phyloP scores from a whole-genome alignment of 1,284 basidiomycete species.

The Cronartium quercuum region DNA sequence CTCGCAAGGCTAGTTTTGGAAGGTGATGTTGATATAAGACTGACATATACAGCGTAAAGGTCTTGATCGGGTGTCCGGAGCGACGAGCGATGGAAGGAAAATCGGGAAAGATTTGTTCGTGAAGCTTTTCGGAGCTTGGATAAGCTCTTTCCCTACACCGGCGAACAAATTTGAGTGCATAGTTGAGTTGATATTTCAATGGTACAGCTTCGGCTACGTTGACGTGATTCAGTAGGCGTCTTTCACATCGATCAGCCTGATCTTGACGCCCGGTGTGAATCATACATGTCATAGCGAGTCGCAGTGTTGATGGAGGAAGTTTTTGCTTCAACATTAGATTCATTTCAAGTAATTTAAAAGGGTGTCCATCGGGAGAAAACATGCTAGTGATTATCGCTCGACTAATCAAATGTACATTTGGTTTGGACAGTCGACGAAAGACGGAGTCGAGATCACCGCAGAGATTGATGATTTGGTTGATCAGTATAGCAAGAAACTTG shows the following conservation, averaged over 20 bases:
- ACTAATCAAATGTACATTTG: conserved; percentile 15
- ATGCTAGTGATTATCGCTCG: conserved; percentile 24
- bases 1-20: conserved; percentile 26
- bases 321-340: conserved; percentile 16
- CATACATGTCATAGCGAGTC: conserved; percentile 23
- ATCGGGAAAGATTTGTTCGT: conserved; percentile 10
- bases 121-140: conserved; percentile 29
- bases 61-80: conserved; percentile 8
- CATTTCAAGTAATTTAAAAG: conserved; percentile 5
- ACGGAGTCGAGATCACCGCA: conserved; percentile 19
- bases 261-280: conserved; percentile 23
- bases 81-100: conserved; percentile 1
- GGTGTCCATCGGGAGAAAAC: conserved; percentile 23
- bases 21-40: conserved; percentile 22
- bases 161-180: conserved; percentile 25
- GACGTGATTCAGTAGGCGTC: neutral
- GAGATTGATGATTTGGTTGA: conserved; percentile 12
- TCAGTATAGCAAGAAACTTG: conserved; percentile 14
- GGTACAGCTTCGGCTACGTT: neutral
- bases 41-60: conserved; percentile 29
- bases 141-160: conserved; percentile 27
- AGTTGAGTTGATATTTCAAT: conserved; percentile 13
- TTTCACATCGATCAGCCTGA: conserved; percentile 12
- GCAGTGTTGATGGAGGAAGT: conserved; percentile 16
- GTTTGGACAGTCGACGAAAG: conserved; percentile 24